Evolutionary conservation across 2,329 filamentous ascomycete species (phyloP), one percentile per base, ranked within the genome.

Genomic region (Talaromyces rugulosus): DNA sequence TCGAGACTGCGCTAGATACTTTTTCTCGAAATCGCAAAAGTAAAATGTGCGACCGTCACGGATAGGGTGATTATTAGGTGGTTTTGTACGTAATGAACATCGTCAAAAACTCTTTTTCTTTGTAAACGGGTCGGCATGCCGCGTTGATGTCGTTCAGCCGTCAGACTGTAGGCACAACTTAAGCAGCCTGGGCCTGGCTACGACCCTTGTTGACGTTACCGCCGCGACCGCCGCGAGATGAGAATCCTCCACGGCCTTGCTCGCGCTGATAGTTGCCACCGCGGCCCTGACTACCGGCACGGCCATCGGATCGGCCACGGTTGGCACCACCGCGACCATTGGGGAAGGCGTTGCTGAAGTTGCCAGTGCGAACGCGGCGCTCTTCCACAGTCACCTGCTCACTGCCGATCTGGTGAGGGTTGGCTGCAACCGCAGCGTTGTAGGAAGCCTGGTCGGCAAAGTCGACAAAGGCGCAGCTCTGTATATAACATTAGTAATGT

Each of bases 401-500:
- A 68, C 87, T 89, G 69, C 89, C 91, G 66, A 99, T 86, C 52
- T 85, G 84, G 79, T 96, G 92, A 40, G 94, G 94, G 80, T 96
- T 98, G 68, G 89, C 89, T 64, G 85, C 85, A 42, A 91, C 83
- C 51, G 95, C 95, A 65, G 90, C 89, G 75, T 91, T 85, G 79
- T 96, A 97, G 54, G 87, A 92, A 60, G 92, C 87, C 27, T 86
- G 74, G 54, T 89, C 90, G 72, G 88, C 89, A 77, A 95, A 99
- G 76, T 99, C 95, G 63, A 97, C 91, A 73, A 98, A 98, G 30
- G 95, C 95, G 72, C 92, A 97, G 83, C 95, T 97, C 94, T 96
- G 73, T 31, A 47, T 18, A 51, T 33, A 63, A 14, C 54, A 60
- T 68, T 62, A 70, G 66, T 59, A 61, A 64, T 11, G 18, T 50